phyloP scores from a whole-genome alignment of 2,329 filamentous ascomycete species.

The Huntiella bhutanensis region DNA sequence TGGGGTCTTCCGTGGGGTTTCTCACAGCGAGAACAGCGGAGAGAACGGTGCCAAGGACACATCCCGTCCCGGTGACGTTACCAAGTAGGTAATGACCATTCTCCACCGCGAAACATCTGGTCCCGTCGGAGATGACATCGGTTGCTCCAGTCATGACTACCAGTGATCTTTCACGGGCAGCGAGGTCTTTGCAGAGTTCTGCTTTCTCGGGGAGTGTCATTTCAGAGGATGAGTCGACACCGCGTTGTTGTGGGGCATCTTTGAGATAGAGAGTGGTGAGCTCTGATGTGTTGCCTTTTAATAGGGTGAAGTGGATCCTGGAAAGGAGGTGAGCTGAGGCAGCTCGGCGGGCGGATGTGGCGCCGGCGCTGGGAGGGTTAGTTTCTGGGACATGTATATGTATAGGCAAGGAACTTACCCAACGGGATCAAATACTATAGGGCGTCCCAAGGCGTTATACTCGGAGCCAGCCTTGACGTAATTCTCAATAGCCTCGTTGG shows the following conservation, averaged over 20 bases:
- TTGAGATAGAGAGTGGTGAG: slow-evolving; percentile 49
- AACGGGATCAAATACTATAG: slow-evolving; percentile 75
- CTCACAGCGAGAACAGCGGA: slow-evolving; percentile 42
- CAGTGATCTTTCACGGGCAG: slow-evolving; percentile 46
- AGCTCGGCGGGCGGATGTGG: slow-evolving; percentile 52
- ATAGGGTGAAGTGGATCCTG: slow-evolving; percentile 62
- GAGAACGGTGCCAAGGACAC: slow-evolving; percentile 65
- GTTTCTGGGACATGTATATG: background rate
- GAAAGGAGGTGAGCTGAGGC: slow-evolving; percentile 54
- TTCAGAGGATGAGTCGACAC: slow-evolving; percentile 60
- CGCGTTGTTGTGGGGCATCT: slow-evolving; percentile 42
- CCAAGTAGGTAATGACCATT: slow-evolving; percentile 62
- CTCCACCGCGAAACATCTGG: slow-evolving; percentile 42
- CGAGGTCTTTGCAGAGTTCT: slow-evolving; percentile 44
- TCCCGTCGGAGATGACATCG: slow-evolving; percentile 63
- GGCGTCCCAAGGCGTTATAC: slow-evolving; percentile 60
- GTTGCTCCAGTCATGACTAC: slow-evolving; percentile 62
- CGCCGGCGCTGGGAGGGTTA: slow-evolving; percentile 42
- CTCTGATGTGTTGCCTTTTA: slow-evolving; percentile 89
- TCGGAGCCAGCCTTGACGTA: slow-evolving; percentile 57
- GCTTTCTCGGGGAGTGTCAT: slow-evolving; percentile 34
- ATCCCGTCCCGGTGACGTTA: slow-evolving; percentile 62
- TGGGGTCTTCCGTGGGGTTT: slow-evolving; percentile 28
- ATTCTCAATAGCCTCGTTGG: slow-evolving; percentile 51
- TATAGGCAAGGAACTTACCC: slow-evolving; percentile 30